These are phyloP conservation scores for Posidonia oceanica DNA, from an alignment of 116 monocot genomes.

Conservation along the genomic window DNA sequence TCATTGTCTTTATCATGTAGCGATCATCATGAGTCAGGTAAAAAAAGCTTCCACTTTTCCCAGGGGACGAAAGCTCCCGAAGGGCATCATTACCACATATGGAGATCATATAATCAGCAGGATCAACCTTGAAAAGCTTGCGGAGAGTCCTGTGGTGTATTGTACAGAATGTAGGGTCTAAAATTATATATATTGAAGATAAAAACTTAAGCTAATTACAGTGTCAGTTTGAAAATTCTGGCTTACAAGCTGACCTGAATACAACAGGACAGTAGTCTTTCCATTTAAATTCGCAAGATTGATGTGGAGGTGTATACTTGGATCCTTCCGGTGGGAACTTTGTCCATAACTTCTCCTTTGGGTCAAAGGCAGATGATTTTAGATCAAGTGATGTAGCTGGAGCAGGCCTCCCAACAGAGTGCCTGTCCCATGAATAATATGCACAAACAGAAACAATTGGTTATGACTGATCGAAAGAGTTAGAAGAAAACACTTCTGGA, in stretches of 20 bases:
- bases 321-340: slow-evolving; percentile 92
- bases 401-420: slow-evolving; percentile 76
- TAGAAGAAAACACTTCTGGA: too few species aligned
- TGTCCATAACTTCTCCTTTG: slow-evolving; percentile 95
- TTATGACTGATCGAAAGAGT: too few species aligned
- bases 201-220: not conserved
- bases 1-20: slow-evolving; percentile 94
- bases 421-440: slow-evolving; percentile 26
- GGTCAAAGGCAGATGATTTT: slow-evolving; percentile 84
- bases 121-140: slow-evolving; percentile 69
- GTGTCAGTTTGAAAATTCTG: not conserved
- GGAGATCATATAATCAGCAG: slow-evolving; percentile 83
- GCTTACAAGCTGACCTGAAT: slow-evolving; percentile 49
- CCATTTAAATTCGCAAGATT: slow-evolving; percentile 95
- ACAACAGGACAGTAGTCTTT: slow-evolving; percentile 98
- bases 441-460: not conserved
- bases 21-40: slow-evolving; percentile 82
- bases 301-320: slow-evolving; percentile 93
- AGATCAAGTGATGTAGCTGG: slow-evolving; percentile 57
- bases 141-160: slow-evolving; percentile 46
- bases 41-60: slow-evolving; percentile 95
- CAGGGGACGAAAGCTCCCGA: slow-evolving; percentile 72
- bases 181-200: not conserved
- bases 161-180: not conserved
- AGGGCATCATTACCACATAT: slow-evolving; percentile 86